These are phyloP conservation scores for Mucor lusitanicus DNA, from an alignment of 371 early-diverging fungal genomes.

Conservation along the genomic window DNA sequence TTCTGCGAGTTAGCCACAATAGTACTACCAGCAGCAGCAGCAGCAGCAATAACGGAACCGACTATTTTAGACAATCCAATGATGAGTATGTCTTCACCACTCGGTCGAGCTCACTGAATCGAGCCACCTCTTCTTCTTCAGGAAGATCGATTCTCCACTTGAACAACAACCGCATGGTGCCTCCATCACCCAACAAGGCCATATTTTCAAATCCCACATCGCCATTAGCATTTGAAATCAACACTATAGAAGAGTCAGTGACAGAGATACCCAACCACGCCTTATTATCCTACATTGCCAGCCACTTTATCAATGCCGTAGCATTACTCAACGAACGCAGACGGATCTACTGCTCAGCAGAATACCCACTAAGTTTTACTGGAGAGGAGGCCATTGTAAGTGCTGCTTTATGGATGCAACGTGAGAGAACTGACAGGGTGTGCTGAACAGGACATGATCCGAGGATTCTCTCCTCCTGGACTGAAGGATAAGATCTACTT, in stretches of 20 bases:
- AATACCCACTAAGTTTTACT: conserved; percentile 47
- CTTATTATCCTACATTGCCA: conserved; percentile 38
- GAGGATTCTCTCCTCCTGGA: conserved; percentile 28
- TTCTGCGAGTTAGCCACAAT: conserved; percentile 4
- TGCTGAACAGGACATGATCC: conserved; percentile 32
- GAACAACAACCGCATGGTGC: not conserved
- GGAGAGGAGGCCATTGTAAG: conserved; percentile 49
- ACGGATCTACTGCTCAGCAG: conserved; percentile 38
- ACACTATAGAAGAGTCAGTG: not conserved
- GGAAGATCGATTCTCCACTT: conserved; percentile 20
- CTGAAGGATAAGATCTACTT: conserved; percentile 18
- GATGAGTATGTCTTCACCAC: conserved; percentile 33
- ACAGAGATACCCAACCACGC: conserved; percentile 27
- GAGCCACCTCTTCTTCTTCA: conserved; percentile 16
- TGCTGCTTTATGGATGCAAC: not conserved
- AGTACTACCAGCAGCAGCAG: not conserved
- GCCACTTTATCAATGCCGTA: conserved; percentile 28
- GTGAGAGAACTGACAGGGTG: not conserved
- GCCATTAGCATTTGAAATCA: conserved; percentile 17
- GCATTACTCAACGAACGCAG: conserved; percentile 29
- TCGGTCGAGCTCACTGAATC: conserved; percentile 35
- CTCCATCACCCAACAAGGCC: conserved; percentile 5
- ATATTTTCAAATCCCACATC: conserved; percentile 24
- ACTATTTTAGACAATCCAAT: conserved; percentile 1
- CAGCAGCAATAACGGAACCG: not conserved